These are phyloP conservation scores for Chloranthus sessilifolius DNA, from an alignment of 164 flowering plant species.

Conservation along the genomic window DNA sequence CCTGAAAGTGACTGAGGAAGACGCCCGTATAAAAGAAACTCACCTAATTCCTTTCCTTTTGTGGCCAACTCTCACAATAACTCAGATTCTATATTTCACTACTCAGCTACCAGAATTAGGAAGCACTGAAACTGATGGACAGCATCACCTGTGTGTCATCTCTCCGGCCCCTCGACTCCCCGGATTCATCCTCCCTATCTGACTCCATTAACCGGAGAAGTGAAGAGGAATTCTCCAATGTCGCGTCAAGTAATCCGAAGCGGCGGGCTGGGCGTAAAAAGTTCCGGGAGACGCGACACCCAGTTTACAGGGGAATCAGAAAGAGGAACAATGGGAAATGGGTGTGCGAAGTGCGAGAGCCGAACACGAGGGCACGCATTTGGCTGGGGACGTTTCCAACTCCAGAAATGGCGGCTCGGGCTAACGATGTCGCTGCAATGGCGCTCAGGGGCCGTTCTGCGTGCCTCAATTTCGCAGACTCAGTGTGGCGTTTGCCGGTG, in stretches of 20 bases:
- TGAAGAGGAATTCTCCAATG: conserved; percentile 25
- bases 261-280: conserved; percentile 51
- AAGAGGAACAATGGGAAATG: conserved; percentile 40
- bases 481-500: conserved; percentile 47
- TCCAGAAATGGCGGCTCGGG: conserved; percentile 67
- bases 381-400: conserved; percentile 69
- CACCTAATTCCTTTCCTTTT: too few relatives aligned
- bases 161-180: not conserved
- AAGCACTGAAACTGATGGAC: too few relatives aligned
- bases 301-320: conserved; percentile 57
- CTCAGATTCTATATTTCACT: too few relatives aligned
- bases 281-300: conserved; percentile 64
- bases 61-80: too few relatives aligned
- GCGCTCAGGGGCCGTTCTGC: conserved; percentile 57
- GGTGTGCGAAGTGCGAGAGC: conserved; percentile 77
- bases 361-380: conserved; percentile 52
- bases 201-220: conserved; percentile 8
- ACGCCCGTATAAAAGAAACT: too few relatives aligned
- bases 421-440: conserved; percentile 66
- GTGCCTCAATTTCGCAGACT: conserved; percentile 77
- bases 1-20: too few relatives aligned
- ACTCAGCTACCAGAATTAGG: too few relatives aligned
- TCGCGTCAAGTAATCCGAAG: conserved; percentile 49
- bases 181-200: not conserved
- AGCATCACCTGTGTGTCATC: not conserved